phyloP scores from a whole-genome alignment of 495 filamentous ascomycete species.

The Haplographium delicatum region DNA sequence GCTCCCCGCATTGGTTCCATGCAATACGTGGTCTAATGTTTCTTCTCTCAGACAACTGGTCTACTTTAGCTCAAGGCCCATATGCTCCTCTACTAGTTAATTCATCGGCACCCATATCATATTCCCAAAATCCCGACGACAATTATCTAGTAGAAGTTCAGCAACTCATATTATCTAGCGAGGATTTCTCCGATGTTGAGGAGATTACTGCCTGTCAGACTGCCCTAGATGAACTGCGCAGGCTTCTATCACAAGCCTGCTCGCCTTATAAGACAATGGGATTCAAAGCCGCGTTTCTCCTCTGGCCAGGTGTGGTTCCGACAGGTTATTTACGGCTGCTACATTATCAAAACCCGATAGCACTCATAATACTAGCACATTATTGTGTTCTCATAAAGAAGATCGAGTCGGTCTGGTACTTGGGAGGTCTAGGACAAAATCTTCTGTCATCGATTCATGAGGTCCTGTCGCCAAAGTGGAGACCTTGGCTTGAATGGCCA shows the following conservation, averaged over 20 bases:
- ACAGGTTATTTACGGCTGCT: conserved; percentile 28
- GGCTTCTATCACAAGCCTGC: conserved; percentile 18
- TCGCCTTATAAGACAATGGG: conserved; percentile 15
- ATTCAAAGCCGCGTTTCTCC: conserved; percentile 16
- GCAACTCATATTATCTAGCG: not conserved
- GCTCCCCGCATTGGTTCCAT: conserved; percentile 12
- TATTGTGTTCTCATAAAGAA: conserved; percentile 34
- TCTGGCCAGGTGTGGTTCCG: conserved; percentile 32
- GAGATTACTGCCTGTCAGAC: conserved; percentile 16
- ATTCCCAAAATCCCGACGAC: conserved; percentile 15
- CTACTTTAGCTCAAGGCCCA: not conserved
- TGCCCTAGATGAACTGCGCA: conserved; percentile 8
- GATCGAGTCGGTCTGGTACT: conserved; percentile 31
- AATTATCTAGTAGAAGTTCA: not conserved
- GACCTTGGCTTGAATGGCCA: conserved; percentile 29
- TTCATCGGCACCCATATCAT: not conserved
- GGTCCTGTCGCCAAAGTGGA: conserved; percentile 30
- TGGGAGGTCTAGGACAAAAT: conserved; percentile 28
- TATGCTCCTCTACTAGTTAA: not conserved
- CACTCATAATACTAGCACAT: conserved; percentile 34
- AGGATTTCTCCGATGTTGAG: conserved; percentile 19
- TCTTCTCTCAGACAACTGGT: not conserved
- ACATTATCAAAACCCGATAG: conserved; percentile 29
- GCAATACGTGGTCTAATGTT: conserved; percentile 3
- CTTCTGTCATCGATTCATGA: conserved; percentile 29